Evolutionary conservation across 1,284 basidiomycete species (phyloP), one percentile per base, ranked within the genome.

Genomic region (Ganoderma multipileum): DNA sequence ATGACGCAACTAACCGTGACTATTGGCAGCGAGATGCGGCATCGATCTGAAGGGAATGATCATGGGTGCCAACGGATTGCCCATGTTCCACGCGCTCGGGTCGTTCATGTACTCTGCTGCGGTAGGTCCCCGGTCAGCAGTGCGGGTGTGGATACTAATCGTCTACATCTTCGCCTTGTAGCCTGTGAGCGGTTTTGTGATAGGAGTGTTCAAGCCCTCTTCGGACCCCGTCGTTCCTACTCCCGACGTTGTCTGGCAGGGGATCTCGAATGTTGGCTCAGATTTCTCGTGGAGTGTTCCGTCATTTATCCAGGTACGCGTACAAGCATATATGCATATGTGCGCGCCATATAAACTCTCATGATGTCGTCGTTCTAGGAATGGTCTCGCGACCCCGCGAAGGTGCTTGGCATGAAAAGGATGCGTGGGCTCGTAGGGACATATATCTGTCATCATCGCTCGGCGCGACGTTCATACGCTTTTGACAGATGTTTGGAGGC

Each of bases 211-310:
- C 66, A 67, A 61, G 63, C 75, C 75, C 0, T 61, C 62, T 3
- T 55, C 61, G 0, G 75, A 74, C 11, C 68, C 75, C 4, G 63
- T 60, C 12, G 63, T 74, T 11, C 72, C 76, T 2, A 74, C 74
- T 7, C 70, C 76, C 4, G 71, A 74, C 9, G 60, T 26, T 14
- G 71, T 76, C 1, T 75, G 76, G 52, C 59, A 72, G 11, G 71
- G 68, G 12, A 58, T 67, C n/a, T 60, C 72, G 0, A 68, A 54
- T 2, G 73, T 73, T 20, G 44, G 63, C 8, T 67, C 70, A 39
- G 67, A 71, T n/a, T 66, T 71, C n/a, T 67, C 75, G 4, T 74
- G 70, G 52, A 71, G 65, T 44, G 77, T 78, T 2, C 78, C 78
- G 0, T 65, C 71, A 2, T 74, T 78, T 65, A 66, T 76, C 18